A percentile compares a stretch with the other conserved stretches of the same genome.
Evolutionary conservation across 2,329 filamentous ascomycete species (phyloP).

Genomic region (Fusarium pilosicola): DNA sequence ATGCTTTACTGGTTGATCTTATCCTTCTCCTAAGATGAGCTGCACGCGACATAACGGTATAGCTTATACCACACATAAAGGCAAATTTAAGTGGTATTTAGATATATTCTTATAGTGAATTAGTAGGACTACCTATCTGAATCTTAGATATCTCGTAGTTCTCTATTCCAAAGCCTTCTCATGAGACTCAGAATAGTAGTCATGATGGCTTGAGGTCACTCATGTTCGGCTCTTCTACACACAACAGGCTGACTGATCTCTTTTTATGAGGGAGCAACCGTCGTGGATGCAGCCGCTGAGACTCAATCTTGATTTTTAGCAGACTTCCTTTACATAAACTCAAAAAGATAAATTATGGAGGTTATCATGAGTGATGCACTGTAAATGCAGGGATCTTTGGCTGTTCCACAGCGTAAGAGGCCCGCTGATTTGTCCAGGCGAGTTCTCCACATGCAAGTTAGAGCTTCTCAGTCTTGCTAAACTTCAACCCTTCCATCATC

Average conservation of each 20-base stretch:
- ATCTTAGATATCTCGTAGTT: too few species aligned
- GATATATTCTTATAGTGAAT: background rate
- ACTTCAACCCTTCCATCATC: conserved; percentile 20
- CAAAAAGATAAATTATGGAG: too few species aligned
- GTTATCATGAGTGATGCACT: conserved; percentile 3
- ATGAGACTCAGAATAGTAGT: background rate
- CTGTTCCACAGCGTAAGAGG: conserved; percentile 10
- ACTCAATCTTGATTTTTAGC: accelerated
- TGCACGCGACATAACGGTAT: background rate
- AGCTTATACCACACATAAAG: background rate
- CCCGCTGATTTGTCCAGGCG: conserved; percentile 13
- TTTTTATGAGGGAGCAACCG: background rate
- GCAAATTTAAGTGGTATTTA: background rate
- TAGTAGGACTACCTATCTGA: accelerated
- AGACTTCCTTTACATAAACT: background rate
- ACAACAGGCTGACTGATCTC: background rate
- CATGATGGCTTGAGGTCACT: background rate
- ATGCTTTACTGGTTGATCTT: background rate
- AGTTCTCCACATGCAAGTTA: conserved; percentile 19
- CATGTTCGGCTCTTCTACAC: background rate
- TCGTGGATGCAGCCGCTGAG: too few species aligned
- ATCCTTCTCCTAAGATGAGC: background rate
- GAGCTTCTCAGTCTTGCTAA: conserved; percentile 38
- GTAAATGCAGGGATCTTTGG: conserved; percentile 6
- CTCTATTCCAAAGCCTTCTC: background rate